Percentiles rank a stretch among this genome's conserved stretches.
phyloP scores from a whole-genome alignment of 2,329 filamentous ascomycete species.

The Claviceps capensis region DNA sequence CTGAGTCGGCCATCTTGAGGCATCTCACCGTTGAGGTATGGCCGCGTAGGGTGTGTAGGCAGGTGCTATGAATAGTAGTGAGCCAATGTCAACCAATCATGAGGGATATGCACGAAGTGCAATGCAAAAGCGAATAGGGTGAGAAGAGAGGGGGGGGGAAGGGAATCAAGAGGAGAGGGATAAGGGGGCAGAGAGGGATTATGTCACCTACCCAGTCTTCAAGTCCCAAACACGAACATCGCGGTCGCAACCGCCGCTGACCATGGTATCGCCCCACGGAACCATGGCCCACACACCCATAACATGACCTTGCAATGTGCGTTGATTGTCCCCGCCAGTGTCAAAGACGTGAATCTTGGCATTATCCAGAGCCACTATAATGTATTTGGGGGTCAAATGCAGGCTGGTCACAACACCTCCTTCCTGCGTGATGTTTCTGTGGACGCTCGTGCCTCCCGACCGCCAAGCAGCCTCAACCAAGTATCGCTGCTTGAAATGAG shows the following conservation, averaged over 20 bases:
- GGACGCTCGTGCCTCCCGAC: constrained; percentile 71
- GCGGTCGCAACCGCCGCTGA: constrained; percentile 91
- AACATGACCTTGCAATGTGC: constrained; percentile 84
- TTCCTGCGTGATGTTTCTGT: constrained; percentile 85
- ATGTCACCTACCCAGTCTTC: constrained; percentile 61
- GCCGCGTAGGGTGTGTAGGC: constrained; percentile 72
- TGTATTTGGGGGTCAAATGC: constrained; percentile 89
- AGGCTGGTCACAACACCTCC: constrained; percentile 94
- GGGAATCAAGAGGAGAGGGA: no score
- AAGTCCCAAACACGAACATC: constrained; percentile 97
- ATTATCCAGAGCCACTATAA: constrained; percentile 94
- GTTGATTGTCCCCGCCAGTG: constrained; percentile 74
- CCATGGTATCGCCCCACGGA: constrained; percentile 87
- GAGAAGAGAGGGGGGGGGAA: no score
- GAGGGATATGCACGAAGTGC: neutral
- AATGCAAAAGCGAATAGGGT: neutral
- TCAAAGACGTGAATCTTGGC: constrained; percentile 98
- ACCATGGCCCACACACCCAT: constrained; percentile 99
- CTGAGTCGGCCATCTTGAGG: constrained; percentile 90
- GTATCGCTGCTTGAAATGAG: constrained; percentile 95
- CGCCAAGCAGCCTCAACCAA: constrained; percentile 96
- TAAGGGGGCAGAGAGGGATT: neutral
- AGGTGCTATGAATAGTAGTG: constrained; percentile 35
- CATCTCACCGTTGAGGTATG: constrained; percentile 96
- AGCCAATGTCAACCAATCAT: neutral